These are phyloP conservation scores for Proliferodiscus dingleyae DNA, from an alignment of 2,329 filamentous ascomycete species.

Conservation along the genomic window DNA sequence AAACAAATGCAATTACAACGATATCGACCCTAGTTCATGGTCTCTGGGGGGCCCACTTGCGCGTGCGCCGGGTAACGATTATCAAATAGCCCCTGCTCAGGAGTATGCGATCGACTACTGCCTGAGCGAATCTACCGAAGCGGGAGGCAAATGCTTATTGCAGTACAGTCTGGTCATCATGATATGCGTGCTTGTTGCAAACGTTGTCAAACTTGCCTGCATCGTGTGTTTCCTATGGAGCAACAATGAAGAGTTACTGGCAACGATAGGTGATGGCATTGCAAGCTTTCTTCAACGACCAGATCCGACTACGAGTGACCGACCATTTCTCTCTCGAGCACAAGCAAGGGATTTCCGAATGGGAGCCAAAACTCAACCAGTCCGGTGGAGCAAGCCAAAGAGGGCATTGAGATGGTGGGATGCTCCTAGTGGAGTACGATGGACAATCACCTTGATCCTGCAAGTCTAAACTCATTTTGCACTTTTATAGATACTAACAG, in stretches of 20 bases:
- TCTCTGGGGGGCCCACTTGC: constrained; percentile 9
- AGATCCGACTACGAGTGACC: constrained; percentile 27
- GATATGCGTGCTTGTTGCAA: constrained; percentile 14
- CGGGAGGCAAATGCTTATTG: constrained; percentile 14
- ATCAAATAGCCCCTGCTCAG: background rate
- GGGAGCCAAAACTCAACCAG: too few species aligned
- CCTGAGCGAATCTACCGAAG: constrained; percentile 11
- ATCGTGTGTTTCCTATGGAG: constrained; percentile 11
- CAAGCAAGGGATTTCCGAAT: too few species aligned
- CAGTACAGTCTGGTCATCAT: constrained; percentile 21
- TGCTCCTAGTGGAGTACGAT: constrained; percentile 12
- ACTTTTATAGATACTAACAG: too few species aligned
- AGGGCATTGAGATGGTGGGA: constrained; percentile 16
- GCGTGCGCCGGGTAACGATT: background rate
- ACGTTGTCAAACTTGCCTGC: constrained; percentile 14
- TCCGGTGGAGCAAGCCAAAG: constrained; percentile 4
- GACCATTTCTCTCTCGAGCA: constrained; percentile 18
- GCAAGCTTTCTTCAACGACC: constrained; percentile 33
- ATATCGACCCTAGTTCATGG: constrained; percentile 16
- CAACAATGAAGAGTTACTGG: constrained; percentile 19
- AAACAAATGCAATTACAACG: constrained; percentile 16
- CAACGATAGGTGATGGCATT: constrained; percentile 35
- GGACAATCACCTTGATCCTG: constrained; percentile 14
- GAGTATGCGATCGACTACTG: constrained; percentile 22
- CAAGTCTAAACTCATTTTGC: background rate